These are phyloP conservation scores for Candida schatavii DNA, from an alignment of 805 yeast species.

Conservation along the genomic window DNA sequence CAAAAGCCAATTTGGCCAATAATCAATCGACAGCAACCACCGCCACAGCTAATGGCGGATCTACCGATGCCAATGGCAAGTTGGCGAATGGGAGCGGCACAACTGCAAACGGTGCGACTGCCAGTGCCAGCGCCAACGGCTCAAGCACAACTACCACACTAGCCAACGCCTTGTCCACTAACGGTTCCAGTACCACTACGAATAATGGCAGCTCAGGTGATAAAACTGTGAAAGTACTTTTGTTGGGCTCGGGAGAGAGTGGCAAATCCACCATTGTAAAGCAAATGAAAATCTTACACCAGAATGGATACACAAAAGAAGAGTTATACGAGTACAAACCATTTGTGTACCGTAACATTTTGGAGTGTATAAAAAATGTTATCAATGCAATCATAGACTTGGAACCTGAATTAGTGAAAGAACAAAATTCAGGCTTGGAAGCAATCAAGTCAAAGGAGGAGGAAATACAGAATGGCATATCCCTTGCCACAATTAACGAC, in stretches of 20 bases:
- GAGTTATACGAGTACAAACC: slow-evolving; percentile 76
- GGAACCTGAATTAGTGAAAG: slow-evolving; percentile 35
- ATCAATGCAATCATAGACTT: slow-evolving; percentile 63
- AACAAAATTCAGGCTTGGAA: slow-evolving; percentile 5
- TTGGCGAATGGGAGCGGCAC: neutral
- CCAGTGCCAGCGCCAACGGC: neutral
- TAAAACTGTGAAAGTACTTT: slow-evolving; percentile 65
- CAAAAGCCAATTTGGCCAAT: neutral
- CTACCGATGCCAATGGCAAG: neutral
- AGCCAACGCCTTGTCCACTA: slow-evolving; percentile 1
- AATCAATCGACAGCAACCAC: neutral
- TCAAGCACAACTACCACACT: neutral
- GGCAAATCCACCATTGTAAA: slow-evolving; percentile 81
- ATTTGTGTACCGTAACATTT: slow-evolving; percentile 71
- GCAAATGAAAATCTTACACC: slow-evolving; percentile 77
- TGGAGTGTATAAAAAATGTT: slow-evolving; percentile 72
- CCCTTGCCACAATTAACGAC: neutral
- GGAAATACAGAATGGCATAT: neutral
- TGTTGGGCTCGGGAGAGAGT: slow-evolving; percentile 85
- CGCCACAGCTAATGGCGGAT: neutral
- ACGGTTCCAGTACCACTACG: neutral
- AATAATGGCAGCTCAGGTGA: slow-evolving; percentile 6
- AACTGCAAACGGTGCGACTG: neutral
- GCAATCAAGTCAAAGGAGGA: slow-evolving; percentile 7
- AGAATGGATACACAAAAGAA: slow-evolving; percentile 65